Evolutionary conservation across 306 rosid species (phyloP), one percentile per base, ranked within the genome.

Genomic region (Citrullus amarus): DNA sequence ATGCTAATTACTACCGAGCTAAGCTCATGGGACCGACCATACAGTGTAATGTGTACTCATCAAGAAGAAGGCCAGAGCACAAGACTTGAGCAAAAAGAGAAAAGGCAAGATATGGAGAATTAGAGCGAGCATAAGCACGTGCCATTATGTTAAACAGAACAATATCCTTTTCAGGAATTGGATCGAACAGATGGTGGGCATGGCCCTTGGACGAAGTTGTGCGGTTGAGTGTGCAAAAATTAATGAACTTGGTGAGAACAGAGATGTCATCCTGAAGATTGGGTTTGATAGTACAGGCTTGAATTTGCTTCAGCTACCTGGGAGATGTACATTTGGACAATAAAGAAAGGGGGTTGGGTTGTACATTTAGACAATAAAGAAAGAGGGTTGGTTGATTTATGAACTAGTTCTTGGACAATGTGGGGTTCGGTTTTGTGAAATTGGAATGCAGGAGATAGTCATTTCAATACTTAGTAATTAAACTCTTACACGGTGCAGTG

Each of bases 241-340:
- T 86, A 14, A 91, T 86, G 86, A 91, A 84, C 86, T 89, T 91
- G 5, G 86, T 79, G 80, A 87, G 70, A 80, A 88, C 79, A 66
- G 85, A 75, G 71, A 71, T 38, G 80, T 83, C 82, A 50, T 85
- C 57, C 14, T 89, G 92, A 76, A 86, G 84, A 53, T 91, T 84
- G 87, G 90, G 85, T 81, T 93, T 89, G 77, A 91, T 87, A 80
- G 91, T 32, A 77, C 80, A 81, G 67, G 93, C 95, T 51, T 93
- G 98, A 71, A 91, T 86, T 84, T 93, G 93, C 86, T 87, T 88
- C 39, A 93, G 84, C 67, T 89, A 83, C 55, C 79, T 79, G 25
- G 89, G 87, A 79, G 90, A 85, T 39, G 86, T 22, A 88, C 92
- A 91, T 56, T 88, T 87, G 81, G 93, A 86, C 60, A 91, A 54